Base-by-base conservation (phyloP, 2,329 filamentous ascomycete species). In the Botrytis fabae region DNA sequence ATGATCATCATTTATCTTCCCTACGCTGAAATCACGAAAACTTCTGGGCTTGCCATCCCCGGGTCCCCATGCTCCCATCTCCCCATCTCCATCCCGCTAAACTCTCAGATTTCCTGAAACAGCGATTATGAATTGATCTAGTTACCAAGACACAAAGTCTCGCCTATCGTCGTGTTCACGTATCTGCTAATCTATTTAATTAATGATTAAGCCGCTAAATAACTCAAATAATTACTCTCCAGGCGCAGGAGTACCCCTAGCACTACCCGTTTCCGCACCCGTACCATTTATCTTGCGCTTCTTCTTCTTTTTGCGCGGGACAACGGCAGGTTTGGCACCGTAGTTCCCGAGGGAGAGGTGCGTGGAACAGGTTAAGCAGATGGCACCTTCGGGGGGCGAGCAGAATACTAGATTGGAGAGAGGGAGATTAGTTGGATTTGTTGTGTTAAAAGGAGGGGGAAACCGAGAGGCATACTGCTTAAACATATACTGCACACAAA, bases 401-500 rank as follows among this genome's bases (percentile, higher is more conserved):
- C 94, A 97, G 81, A 97, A 97, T 78, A 97, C 83, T 85, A 64
- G 59, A 51, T 42, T 28, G 44, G 20, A 2, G 25, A 66, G 25
- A 61, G 46, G 35, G n/a, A 48, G 32, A 64, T 79, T 65, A 78
- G 74, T 62, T 16, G 14, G 25, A 5, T 40, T n/a, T 7, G 5
- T 48, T 32, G n/a, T 9, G 8, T 44, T 61, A 46, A 65, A 20
- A 57, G 25, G 20, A 51, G 14, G 9, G 18, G 38, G 9, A 46
- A n/a, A 6, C 4, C 8, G 42, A 25, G 6, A 28, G 22, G 6
- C 85, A 79, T 82, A 88, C 86, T 99, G 82, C 93, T 97, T 62
- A 99, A 85, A 80, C 96, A 99, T 78, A 99, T 94, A 75, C 93
- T 97, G 85, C 96, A 99, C 54, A 99, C 95, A 81, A 93, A 99